Conservation (phyloP, 176 grass and related monocot genomes). For the Avena eriantha region DNA sequence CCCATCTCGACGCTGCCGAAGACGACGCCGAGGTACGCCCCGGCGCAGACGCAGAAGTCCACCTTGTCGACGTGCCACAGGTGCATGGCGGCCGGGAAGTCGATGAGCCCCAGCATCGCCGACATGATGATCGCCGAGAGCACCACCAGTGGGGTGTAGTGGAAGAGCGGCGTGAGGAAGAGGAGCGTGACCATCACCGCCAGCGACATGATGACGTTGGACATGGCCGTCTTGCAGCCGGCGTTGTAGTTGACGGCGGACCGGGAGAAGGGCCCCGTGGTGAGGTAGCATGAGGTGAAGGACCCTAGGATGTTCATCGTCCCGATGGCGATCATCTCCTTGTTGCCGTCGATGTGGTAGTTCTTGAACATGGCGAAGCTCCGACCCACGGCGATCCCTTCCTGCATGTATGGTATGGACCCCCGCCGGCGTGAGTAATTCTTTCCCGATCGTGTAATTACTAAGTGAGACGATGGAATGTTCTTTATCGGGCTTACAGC, state of each 20-base stretch:
- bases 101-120: conserved; percentile 90
- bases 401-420: conserved; percentile 45
- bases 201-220: conserved; percentile 87
- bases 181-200: conserved; percentile 89
- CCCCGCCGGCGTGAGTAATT: not conserved
- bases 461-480: not conserved
- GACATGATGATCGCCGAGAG: conserved; percentile 94
- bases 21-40: conserved; percentile 91
- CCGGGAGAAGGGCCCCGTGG: conserved; percentile 88
- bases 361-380: conserved; percentile 99
- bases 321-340: conserved; percentile 96
- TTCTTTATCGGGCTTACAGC: conserved; percentile 53
- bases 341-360: conserved; percentile 98
- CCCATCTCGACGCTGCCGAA: conserved; percentile 90
- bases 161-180: conserved; percentile 90
- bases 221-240: conserved; percentile 97
- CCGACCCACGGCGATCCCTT: conserved; percentile 94
- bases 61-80: conserved; percentile 97
- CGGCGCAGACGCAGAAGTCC: conserved; percentile 90
- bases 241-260: conserved; percentile 96
- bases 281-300: conserved; percentile 93
- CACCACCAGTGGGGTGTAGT: conserved; percentile 96
- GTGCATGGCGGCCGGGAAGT: conserved; percentile 76
- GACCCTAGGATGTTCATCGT: conserved; percentile 93
- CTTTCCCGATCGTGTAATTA: no score